These are phyloP conservation scores for Trapa incisa DNA, from an alignment of 345 rosid species.

Conservation along the genomic window DNA sequence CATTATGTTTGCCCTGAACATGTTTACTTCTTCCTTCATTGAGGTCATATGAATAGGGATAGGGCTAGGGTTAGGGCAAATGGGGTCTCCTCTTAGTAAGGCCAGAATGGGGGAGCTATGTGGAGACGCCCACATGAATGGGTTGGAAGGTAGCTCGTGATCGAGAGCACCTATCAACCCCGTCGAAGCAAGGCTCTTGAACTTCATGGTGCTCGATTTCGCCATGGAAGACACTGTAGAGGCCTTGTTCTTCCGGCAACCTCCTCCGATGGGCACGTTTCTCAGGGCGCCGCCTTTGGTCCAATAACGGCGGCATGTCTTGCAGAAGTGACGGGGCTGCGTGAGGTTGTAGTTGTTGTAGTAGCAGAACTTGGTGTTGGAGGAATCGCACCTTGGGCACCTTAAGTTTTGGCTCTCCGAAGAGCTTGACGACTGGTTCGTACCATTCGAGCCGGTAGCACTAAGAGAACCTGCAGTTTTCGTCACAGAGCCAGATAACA, in stretches of 20 bases:
- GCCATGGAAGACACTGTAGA: constrained; percentile 17
- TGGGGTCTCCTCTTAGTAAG: constrained; percentile 29
- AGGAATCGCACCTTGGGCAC: constrained; percentile 64
- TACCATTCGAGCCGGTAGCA: constrained; percentile 4
- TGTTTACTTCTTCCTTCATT: constrained; percentile 38
- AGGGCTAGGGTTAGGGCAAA: constrained; percentile 34
- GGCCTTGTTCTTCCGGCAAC: constrained; percentile 60
- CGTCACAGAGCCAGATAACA: constrained; percentile 8
- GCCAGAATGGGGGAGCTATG: constrained; percentile 42
- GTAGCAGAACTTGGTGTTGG: constrained; percentile 73
- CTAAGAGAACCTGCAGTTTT: neutral
- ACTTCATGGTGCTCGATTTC: constrained; percentile 23
- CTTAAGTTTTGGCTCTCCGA: constrained; percentile 31
- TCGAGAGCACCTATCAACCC: constrained; percentile 28
- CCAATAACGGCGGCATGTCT: constrained; percentile 85
- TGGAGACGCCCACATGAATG: constrained; percentile 35
- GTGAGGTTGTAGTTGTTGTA: constrained; percentile 76
- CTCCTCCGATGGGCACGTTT: constrained; percentile 70
- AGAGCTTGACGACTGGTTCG: constrained; percentile 17
- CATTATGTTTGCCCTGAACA: constrained; percentile 25
- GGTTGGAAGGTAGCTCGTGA: constrained; percentile 30
- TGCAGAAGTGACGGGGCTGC: constrained; percentile 81
- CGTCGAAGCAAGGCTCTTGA: constrained; percentile 34
- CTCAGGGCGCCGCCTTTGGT: constrained; percentile 68
- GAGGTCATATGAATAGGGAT: constrained; percentile 11